Evolutionary conservation across 441 rosid genomes (phyloP), one percentile per base, ranked within the genome.

Genomic region (Erysimum pusillum): DNA sequence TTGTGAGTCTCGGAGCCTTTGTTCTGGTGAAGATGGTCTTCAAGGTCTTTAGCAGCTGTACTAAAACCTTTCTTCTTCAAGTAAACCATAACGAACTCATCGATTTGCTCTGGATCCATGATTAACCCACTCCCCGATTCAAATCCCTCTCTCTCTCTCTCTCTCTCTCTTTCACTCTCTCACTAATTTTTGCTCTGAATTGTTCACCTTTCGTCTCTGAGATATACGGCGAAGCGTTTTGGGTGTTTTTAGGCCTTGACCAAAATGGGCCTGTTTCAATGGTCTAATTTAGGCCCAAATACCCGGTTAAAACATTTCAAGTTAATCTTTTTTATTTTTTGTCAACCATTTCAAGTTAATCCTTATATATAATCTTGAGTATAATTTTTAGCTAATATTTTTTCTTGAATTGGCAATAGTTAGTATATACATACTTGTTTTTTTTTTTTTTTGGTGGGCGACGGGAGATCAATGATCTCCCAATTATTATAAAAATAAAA

Each of bases 61-160:
- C 70, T 84, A 81, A 91, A 91, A 0, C 95, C 98, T 48, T 83
- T 91, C 91, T 91, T 92, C 84, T 87, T 89, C 90, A 89, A 64
- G 79, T 87, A 89, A 9, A 87, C 79, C 51, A 84, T 80, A 12
- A 92, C 94, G 60, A 90, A 90, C 53, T 81, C 87, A 54, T 81
- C 69, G 0, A 80, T 31, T 54, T 67, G 80, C 58, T 80, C 83
- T 67, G 63, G 67, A 58, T 80, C 83, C 83, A n/a, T n/a, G n/a
- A n/a, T n/a, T n/a, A n/a, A n/a, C n/a, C 36, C 11, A 0, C 48
- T 4, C 67, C 38, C 75, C 73, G 54, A 67, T 61, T 71, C 63
- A 60, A 18, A 38, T n/a, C n/a, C n/a, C n/a, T 65, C 42, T 8
- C 67, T 48, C 73, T 10, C 15, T 44, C 62, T 63, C 48, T 17